These are phyloP conservation scores for Hanseniaspora opuntiae DNA, from an alignment of 805 yeast species.

Conservation along the genomic window DNA sequence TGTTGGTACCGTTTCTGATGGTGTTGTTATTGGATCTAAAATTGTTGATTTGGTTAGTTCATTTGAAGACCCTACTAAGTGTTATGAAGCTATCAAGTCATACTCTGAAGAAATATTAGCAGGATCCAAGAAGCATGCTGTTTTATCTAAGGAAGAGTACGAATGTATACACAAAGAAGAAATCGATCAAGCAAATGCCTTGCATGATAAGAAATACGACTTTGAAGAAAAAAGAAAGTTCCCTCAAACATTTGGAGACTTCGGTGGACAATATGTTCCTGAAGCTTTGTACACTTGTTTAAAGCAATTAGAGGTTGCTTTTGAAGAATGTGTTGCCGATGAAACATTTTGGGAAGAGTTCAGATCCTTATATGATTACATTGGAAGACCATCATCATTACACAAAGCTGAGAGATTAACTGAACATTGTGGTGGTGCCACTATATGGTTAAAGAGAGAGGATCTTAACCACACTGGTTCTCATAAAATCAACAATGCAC, in stretches of 20 bases:
- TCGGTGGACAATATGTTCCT: slow-evolving; percentile 98
- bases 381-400: slow-evolving; percentile 90
- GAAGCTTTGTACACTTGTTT: slow-evolving; percentile 88
- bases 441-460: slow-evolving; percentile 96
- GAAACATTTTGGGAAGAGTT: slow-evolving; percentile 90
- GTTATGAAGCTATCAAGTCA: slow-evolving; percentile 49
- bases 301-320: slow-evolving; percentile 75
- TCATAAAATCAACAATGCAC: slow-evolving; percentile 72
- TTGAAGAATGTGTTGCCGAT: slow-evolving; percentile 78
- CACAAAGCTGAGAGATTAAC: slow-evolving; percentile 84
- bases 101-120: slow-evolving; percentile 54
- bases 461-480: slow-evolving; percentile 86
- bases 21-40: slow-evolving; percentile 90
- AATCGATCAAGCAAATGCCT: slow-evolving; percentile 12
- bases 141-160: slow-evolving; percentile 26
- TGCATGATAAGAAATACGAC: slow-evolving; percentile 17
- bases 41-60: slow-evolving; percentile 58
- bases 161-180: slow-evolving; percentile 25
- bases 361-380: slow-evolving; percentile 68
- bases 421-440: slow-evolving; percentile 85
- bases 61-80: slow-evolving; percentile 38
- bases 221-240: slow-evolving; percentile 52
- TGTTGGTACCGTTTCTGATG: slow-evolving; percentile 76
- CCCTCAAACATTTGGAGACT: slow-evolving; percentile 76
- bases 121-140: slow-evolving; percentile 36